Percentiles rank a stretch among this genome's conserved stretches.
These are phyloP conservation scores for Candida taoyuanica DNA, from an alignment of 805 yeast genomes.

Conservation along the genomic window DNA sequence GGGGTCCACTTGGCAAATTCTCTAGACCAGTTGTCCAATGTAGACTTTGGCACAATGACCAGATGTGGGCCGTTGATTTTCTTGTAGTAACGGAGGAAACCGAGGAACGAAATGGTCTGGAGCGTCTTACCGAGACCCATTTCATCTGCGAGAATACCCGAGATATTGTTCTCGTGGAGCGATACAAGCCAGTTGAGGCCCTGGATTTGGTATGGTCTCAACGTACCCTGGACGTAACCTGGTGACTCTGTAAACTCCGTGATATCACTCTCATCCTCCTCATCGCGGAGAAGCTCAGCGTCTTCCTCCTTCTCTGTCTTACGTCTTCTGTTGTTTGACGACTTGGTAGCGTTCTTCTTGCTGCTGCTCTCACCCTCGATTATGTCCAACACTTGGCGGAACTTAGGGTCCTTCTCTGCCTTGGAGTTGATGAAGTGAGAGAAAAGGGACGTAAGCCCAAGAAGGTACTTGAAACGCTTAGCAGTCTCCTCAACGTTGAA, in stretches of 20 bases:
- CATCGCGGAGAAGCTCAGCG: constrained; percentile 61
- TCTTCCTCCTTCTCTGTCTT: constrained; percentile 79
- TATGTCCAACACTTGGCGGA: constrained; percentile 46
- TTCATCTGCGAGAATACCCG: constrained; percentile 80
- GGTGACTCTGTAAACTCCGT: constrained; percentile 86
- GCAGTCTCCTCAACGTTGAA: constrained; percentile 58
- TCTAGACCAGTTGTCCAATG: constrained; percentile 76
- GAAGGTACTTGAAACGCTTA: constrained; percentile 59
- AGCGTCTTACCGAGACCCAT: constrained; percentile 84
- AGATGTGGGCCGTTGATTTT: constrained; percentile 66
- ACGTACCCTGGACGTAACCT: constrained; percentile 54
- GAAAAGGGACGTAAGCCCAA: constrained; percentile 63
- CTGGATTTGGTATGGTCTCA: constrained; percentile 74
- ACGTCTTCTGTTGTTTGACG: constrained; percentile 52
- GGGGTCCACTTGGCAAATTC: constrained; percentile 80
- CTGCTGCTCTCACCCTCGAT: constrained; percentile 29
- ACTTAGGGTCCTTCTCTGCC: constrained; percentile 56
- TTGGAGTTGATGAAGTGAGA: constrained; percentile 63
- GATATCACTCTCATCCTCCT: constrained; percentile 33
- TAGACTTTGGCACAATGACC: constrained; percentile 75
- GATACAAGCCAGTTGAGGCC: constrained; percentile 78
- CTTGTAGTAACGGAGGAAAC: constrained; percentile 61
- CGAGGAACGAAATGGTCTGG: constrained; percentile 68
- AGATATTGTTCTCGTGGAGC: constrained; percentile 59
- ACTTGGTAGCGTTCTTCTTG: constrained; percentile 14